Percentiles rank a stretch among this genome's conserved stretches.
Evolutionary conservation across 306 rosid genomes (phyloP).

Genomic region (Parietaria judaica): DNA sequence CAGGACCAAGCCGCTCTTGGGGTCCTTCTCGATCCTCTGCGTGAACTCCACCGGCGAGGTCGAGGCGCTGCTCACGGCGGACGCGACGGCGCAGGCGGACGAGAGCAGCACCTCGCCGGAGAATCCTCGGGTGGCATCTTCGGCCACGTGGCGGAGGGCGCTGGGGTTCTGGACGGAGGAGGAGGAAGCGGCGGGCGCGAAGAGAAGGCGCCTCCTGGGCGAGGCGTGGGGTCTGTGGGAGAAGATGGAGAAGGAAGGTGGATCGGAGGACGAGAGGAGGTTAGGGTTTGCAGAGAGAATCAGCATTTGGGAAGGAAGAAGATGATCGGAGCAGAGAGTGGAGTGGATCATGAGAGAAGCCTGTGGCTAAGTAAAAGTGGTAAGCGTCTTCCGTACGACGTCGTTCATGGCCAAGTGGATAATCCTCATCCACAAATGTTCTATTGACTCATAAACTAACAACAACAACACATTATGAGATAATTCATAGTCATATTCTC

Average conservation of each 20-base stretch:
- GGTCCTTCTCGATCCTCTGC: constrained; percentile 45
- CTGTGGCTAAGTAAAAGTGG: neutral
- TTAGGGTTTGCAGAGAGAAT: constrained; percentile 30
- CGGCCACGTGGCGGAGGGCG: constrained; percentile 37
- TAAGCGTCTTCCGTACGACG: too few species aligned
- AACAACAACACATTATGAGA: too few species aligned
- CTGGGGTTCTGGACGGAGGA: constrained; percentile 38
- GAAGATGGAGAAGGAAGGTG: constrained; percentile 6
- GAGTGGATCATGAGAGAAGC: neutral
- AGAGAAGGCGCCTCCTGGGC: constrained; percentile 6
- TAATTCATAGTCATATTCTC: too few species aligned
- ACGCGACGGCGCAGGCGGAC: constrained; percentile 69
- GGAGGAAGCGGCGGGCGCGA: constrained; percentile 12
- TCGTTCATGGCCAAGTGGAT: too few species aligned
- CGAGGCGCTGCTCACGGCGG: constrained; percentile 68
- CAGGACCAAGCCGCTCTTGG: constrained; percentile 38
- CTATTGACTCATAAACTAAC: too few species aligned
- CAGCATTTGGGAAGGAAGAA: constrained; percentile 29
- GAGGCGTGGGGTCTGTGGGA: constrained; percentile 19
- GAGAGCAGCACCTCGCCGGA: constrained; percentile 25
- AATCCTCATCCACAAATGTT: too few species aligned
- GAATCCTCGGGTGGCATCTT: constrained; percentile 17
- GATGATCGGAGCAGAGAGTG: neutral
- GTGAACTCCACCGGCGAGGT: constrained; percentile 73
- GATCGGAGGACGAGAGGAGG: constrained; percentile 16